These are phyloP conservation scores for Boletus sp. DNA, from an alignment of 1,284 basidiomycete genomes.

Conservation along the genomic window DNA sequence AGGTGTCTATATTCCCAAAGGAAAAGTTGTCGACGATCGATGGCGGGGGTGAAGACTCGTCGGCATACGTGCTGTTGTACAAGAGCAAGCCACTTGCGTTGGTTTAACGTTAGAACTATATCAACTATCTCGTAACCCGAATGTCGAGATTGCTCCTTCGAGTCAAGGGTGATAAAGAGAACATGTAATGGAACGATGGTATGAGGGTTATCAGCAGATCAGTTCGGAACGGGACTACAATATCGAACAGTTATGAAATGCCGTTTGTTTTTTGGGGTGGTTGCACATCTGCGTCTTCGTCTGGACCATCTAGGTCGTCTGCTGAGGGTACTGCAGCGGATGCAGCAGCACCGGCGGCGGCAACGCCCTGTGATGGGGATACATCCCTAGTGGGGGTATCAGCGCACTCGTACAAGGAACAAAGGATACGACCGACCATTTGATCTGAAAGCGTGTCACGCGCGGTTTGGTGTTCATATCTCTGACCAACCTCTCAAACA, in stretches of 20 bases:
- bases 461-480: constrained; percentile 91
- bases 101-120: constrained; percentile 11
- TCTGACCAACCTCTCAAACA: constrained; percentile 77
- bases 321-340: constrained; percentile 79
- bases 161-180: background rate
- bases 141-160: constrained; percentile 6
- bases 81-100: constrained; percentile 40
- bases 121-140: constrained; percentile 19
- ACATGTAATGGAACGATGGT: constrained; percentile 13
- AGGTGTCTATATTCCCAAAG: constrained; percentile 75
- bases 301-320: constrained; percentile 53
- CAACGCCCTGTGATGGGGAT: constrained; percentile 46
- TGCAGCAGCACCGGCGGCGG: constrained; percentile 62
- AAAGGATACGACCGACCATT: constrained; percentile 55
- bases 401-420: background rate
- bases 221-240: constrained; percentile 1
- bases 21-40: constrained; percentile 83
- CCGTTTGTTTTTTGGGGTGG: constrained; percentile 28
- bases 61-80: constrained; percentile 86
- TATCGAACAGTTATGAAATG: constrained; percentile 15
- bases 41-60: constrained; percentile 82
- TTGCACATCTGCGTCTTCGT: constrained; percentile 20
- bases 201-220: constrained; percentile 17
- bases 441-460: constrained; percentile 89
- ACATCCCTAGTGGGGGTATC: constrained; percentile 55